Evolutionary conservation across 2,329 filamentous ascomycete genomes (phyloP).

Genomic region (Penicillium sp.): DNA sequence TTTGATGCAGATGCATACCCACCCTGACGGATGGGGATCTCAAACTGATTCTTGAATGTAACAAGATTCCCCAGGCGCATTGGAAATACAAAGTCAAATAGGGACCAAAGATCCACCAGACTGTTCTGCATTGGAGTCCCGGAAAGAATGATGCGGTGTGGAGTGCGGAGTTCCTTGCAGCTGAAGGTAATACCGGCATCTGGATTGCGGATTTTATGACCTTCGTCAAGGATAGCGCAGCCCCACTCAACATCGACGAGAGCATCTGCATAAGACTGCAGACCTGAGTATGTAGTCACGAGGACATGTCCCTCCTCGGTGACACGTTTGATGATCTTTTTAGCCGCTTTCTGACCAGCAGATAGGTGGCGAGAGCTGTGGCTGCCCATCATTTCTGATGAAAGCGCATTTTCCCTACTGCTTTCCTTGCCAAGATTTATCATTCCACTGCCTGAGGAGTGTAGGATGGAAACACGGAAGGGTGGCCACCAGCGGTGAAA

Average conservation of each 20-base stretch:
- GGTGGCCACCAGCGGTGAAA: conserved; percentile 99
- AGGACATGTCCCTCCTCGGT: conserved; percentile 83
- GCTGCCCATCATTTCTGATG: conserved; percentile 54
- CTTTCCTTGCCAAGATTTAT: conserved; percentile 67
- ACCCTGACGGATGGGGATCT: conserved; percentile 87
- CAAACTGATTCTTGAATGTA: conserved; percentile 86
- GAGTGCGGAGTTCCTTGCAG: conserved; percentile 88
- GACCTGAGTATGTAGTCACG: conserved; percentile 90
- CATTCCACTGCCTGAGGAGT: conserved; percentile 96
- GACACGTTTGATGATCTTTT: conserved; percentile 77
- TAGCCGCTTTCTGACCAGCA: conserved; percentile 66
- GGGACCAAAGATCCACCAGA: conserved; percentile 87
- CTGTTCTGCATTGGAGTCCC: conserved; percentile 99
- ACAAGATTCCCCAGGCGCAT: conserved; percentile 92
- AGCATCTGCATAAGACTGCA: conserved; percentile 86
- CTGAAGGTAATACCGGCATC: conserved; percentile 92
- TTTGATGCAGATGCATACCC: conserved; percentile 96
- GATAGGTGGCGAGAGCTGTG: conserved; percentile 37
- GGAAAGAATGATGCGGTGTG: conserved; percentile 87
- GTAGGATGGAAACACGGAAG: conserved; percentile 89
- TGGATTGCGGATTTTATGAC: conserved; percentile 96
- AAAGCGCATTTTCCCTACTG: conserved; percentile 62
- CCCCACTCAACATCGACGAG: conserved; percentile 84
- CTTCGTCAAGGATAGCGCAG: conserved; percentile 92
- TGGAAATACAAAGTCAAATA: conserved; percentile 96